phyloP scores from a whole-genome alignment of 2,329 filamentous ascomycete species.

The Ceratocystis ficicola region DNA sequence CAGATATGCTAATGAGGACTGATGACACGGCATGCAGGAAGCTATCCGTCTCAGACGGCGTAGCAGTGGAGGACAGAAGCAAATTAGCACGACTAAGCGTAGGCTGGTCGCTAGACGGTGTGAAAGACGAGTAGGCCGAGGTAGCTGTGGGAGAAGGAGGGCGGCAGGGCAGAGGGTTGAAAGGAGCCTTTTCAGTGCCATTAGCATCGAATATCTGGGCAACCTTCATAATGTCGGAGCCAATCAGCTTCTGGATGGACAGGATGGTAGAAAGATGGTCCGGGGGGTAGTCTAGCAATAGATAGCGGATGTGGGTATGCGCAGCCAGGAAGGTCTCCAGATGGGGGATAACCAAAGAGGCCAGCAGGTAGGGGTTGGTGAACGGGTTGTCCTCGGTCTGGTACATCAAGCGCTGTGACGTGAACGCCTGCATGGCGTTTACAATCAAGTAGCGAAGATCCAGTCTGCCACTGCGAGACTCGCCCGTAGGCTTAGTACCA shows the following conservation, averaged over 20 bases:
- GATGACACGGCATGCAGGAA: constrained; percentile 44
- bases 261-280: constrained; percentile 46
- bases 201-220: constrained; percentile 43
- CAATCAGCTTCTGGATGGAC: constrained; percentile 46
- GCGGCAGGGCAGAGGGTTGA: constrained; percentile 22
- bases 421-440: constrained; percentile 48
- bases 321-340: constrained; percentile 47
- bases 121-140: constrained; percentile 25
- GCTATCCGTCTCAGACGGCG: constrained; percentile 40
- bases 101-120: constrained; percentile 24
- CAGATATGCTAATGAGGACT: constrained; percentile 35
- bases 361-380: constrained; percentile 41
- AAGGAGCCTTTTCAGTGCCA: constrained; percentile 23
- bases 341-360: constrained; percentile 47
- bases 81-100: constrained; percentile 44
- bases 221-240: constrained; percentile 45
- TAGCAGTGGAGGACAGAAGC: constrained; percentile 44
- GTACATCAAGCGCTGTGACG: constrained; percentile 38
- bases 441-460: constrained; percentile 50
- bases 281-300: constrained; percentile 47
- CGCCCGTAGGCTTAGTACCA: constrained; percentile 39
- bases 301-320: constrained; percentile 42
- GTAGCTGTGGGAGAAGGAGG: constrained; percentile 26
- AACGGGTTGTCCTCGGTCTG: constrained; percentile 45
- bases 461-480: constrained; percentile 43